Base-by-base conservation (phyloP, 2,329 filamentous ascomycete genomes). In the Daldinia eschscholtzii region DNA sequence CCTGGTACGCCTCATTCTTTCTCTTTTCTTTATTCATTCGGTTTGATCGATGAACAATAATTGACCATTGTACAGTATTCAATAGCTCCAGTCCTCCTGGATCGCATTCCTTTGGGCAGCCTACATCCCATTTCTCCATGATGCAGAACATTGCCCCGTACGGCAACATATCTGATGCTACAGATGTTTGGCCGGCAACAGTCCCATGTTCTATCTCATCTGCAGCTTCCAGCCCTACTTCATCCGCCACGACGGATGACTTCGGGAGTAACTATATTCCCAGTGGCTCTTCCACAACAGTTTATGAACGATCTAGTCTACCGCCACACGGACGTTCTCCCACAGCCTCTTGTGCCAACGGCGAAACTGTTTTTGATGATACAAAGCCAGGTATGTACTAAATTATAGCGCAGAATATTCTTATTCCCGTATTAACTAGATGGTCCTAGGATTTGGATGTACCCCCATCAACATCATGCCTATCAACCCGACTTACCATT, bases 221-320 rank as follows among this genome's bases (percentile, higher is more conserved):
- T 56, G 84, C 81, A 57, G 84, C 84, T 10, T 86, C 85, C 20
- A 87, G 85, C 74, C 85, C 85, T 18, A 82, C 83, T 2, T 86
- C 85, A 2, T 85, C 85, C 1, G 81, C 79, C 50, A 80, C 79
- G 58, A 79, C 81, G 56, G 84, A 86, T 57, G 85, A 87, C 57
- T 85, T 84, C 74, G 80, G 77, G 65, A 76, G 74, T 60, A 76
- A 79, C 68, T 87, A 86, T 74, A 84, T 86, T 66, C 83, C 84
- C 7, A 84, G 83, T 26, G 86, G 84, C 70, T 81, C 84, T 20
- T 84, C 84, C 15, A 75, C 81, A 20, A 78, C 80, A 46, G 81
- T 86, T 75, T 76, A 85, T 52, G 80, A 81, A 57, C 71, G 74
- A 39, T 69, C 74, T 4, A 76, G 74, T 57, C 63, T 79, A 23